These are phyloP conservation scores for Decorospora gaudefroyi DNA, from an alignment of 2,329 filamentous ascomycete species.

Conservation along the genomic window DNA sequence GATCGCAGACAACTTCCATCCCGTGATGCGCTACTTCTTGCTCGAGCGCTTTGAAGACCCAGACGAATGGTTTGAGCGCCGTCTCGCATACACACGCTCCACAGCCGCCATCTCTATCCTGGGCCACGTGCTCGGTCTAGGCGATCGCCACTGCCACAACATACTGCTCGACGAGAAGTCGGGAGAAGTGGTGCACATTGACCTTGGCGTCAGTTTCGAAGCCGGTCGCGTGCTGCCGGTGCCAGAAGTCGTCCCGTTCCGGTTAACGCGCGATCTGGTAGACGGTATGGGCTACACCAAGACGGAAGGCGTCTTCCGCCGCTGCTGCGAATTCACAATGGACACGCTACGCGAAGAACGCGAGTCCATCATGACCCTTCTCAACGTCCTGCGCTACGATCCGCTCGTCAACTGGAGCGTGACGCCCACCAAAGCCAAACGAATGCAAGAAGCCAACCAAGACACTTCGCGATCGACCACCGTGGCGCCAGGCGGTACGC, in stretches of 20 bases:
- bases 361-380: slow-evolving; percentile 97
- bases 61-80: slow-evolving; percentile 91
- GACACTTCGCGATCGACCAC: slow-evolving; percentile 51
- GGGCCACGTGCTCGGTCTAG: slow-evolving; percentile 87
- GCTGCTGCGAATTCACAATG: slow-evolving; percentile 98
- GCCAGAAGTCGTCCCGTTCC: slow-evolving; percentile 94
- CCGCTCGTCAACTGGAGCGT: slow-evolving; percentile 95
- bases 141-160: slow-evolving; percentile 95
- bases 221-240: slow-evolving; percentile 93
- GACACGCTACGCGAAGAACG: slow-evolving; percentile 93
- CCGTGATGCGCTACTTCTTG: slow-evolving; percentile 96
- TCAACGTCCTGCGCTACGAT: slow-evolving; percentile 97
- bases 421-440: slow-evolving; percentile 68
- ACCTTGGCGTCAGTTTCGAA: slow-evolving; percentile 95
- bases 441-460: slow-evolving; percentile 66
- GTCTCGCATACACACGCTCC: slow-evolving; percentile 88
- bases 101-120: slow-evolving; percentile 96
- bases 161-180: slow-evolving; percentile 88
- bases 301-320: slow-evolving; percentile 92
- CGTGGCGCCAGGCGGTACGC: slow-evolving; percentile 35
- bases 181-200: slow-evolving; percentile 95
- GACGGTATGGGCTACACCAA: slow-evolving; percentile 96
- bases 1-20: slow-evolving; percentile 80
- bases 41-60: slow-evolving; percentile 92
- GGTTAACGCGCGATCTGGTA: slow-evolving; percentile 89